Evolutionary conservation across 257 asterid genomes (phyloP).

Genomic region (Osmanthus fragrans): DNA sequence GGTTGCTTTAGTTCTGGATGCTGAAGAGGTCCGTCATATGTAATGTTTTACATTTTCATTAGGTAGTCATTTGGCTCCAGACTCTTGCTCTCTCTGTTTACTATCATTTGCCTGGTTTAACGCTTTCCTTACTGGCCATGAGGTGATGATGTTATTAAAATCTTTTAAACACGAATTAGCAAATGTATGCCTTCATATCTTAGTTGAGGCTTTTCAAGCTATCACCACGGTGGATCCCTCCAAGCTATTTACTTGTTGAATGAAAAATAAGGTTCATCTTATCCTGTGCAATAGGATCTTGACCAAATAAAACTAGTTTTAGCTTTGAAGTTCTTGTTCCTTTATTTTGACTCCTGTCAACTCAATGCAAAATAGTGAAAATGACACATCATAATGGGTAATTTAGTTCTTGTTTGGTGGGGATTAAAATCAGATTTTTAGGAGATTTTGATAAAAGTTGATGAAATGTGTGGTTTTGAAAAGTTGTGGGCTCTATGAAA

Average conservation of each 20-base stretch:
- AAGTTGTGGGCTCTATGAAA: no score
- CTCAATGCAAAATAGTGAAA: neutral
- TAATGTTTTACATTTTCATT: conserved; percentile 12
- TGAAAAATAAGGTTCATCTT: conserved; percentile 6
- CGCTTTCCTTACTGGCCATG: conserved; percentile 16
- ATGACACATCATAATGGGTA: neutral
- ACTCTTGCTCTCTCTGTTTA: neutral
- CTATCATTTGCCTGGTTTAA: conserved; percentile 2
- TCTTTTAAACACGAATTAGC: neutral
- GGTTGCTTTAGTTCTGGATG: conserved; percentile 92
- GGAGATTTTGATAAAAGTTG: no score
- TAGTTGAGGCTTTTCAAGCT: neutral
- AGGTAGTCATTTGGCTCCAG: neutral
- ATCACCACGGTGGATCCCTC: conserved; percentile 1
- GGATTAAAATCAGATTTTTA: no score
- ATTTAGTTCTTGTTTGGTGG: neutral
- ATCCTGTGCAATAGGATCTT: neutral
- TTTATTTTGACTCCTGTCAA: neutral
- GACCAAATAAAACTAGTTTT: neutral
- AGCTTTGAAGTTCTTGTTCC: neutral
- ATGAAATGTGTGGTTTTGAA: no score
- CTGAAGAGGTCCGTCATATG: conserved; percentile 71
- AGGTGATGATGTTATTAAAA: neutral
- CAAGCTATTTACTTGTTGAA: neutral
- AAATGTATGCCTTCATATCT: conserved; percentile 3